A percentile compares a stretch with the other conserved stretches of the same genome.
These are phyloP conservation scores for Fusarium euwallaceae DNA, from an alignment of 2,329 filamentous ascomycete genomes.

Conservation along the genomic window DNA sequence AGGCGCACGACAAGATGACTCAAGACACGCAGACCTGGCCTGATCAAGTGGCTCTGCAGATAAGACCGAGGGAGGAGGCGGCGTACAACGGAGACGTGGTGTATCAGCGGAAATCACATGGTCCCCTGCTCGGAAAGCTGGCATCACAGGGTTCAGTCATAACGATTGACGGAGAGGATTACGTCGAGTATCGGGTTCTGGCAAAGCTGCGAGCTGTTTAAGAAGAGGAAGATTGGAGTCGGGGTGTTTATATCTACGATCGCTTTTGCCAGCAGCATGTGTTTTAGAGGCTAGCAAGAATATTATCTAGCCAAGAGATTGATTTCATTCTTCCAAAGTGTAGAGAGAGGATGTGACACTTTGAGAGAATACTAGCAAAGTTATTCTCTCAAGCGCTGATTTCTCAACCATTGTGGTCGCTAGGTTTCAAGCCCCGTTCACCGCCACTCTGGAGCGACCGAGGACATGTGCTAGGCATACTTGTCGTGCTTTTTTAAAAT, in stretches of 20 bases:
- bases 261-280: neutral
- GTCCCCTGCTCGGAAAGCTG: neutral
- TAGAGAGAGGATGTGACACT: neutral
- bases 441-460: neutral
- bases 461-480: neutral
- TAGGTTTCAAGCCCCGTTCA: slow-evolving; percentile 3
- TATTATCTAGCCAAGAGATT: neutral
- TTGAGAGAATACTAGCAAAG: neutral
- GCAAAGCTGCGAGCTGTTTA: slow-evolving; percentile 3
- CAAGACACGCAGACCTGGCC: neutral
- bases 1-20: neutral
- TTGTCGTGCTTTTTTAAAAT: neutral
- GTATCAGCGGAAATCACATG: slow-evolving; percentile 5
- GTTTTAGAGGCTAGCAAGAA: neutral
- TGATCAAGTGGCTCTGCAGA: neutral
- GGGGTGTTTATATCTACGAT: neutral
- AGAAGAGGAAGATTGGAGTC: neutral
- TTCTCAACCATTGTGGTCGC: neutral
- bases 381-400: slow-evolving; percentile 1
- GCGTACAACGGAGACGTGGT: neutral
- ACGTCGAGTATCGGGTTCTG: slow-evolving; percentile 4
- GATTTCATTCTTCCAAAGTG: neutral
- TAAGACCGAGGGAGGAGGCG: neutral
- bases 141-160: neutral
- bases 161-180: neutral